Evolutionary conservation across 768 basidiomycete genomes (phyloP).

Genomic region (Mycena kentingensis): DNA sequence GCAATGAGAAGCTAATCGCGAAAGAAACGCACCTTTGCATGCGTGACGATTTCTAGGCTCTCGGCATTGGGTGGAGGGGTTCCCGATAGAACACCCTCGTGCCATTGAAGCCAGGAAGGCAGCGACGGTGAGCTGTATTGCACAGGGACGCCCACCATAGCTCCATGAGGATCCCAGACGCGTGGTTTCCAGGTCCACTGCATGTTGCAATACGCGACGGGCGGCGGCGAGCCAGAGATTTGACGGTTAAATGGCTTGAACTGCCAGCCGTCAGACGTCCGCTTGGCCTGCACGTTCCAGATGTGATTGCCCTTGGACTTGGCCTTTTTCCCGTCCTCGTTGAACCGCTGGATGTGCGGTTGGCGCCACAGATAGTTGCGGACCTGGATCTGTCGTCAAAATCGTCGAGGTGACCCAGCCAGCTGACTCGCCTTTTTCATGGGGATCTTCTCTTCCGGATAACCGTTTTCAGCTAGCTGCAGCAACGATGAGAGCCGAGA

Average conservation of each 20-base stretch:
- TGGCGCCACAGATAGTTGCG: conserved; percentile 97
- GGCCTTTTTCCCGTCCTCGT: conserved; percentile 98
- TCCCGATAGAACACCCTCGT: conserved; percentile 79
- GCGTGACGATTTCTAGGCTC: conserved; percentile 71
- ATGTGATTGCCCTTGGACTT: conserved; percentile 99
- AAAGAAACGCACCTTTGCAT: conserved; percentile 63
- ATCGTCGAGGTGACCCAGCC: conserved; percentile 15
- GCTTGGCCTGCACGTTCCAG: conserved; percentile 98
- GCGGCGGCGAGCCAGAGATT: conserved; percentile 80
- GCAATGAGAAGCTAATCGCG: conserved; percentile 13
- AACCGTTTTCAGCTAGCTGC: conserved; percentile 81
- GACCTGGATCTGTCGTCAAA: conserved; percentile 48
- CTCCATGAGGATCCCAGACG: conserved; percentile 97
- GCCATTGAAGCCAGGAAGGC: conserved; percentile 89
- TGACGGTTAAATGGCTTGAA: conserved; percentile 89
- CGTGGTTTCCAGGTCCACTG: conserved; percentile 90
- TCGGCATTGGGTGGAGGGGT: conserved; percentile 76
- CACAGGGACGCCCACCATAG: conserved; percentile 77
- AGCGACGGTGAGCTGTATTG: conserved; percentile 78
- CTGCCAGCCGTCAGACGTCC: conserved; percentile 75
- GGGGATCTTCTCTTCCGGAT: conserved; percentile 91
- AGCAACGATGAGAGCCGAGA: conserved; percentile 2
- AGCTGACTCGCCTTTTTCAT: conserved; percentile 81
- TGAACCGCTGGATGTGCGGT: conserved; percentile 92
- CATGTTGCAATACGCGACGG: conserved; percentile 78